phyloP scores from a whole-genome alignment of 495 filamentous ascomycete genomes.

The Xylaria intraflava region DNA sequence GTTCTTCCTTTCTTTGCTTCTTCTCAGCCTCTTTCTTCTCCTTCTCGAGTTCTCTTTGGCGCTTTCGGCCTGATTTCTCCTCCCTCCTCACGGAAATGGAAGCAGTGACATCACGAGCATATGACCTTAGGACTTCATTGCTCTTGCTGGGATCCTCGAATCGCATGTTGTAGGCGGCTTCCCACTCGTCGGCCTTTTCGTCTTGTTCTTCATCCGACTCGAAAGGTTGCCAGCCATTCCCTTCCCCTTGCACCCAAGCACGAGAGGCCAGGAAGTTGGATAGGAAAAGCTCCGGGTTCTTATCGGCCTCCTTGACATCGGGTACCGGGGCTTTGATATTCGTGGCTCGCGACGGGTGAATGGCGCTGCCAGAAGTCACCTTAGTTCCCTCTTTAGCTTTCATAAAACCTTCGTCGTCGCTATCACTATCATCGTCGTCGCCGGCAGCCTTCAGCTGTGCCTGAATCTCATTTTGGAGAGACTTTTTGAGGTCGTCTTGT shows the following conservation, averaged over 20 bases:
- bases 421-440: slow-evolving; percentile 51
- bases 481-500: slow-evolving; percentile 71
- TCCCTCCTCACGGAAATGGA: slow-evolving; percentile 78
- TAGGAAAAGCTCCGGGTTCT: slow-evolving; percentile 83
- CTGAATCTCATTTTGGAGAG: slow-evolving; percentile 74
- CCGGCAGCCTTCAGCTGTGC: slow-evolving; percentile 44
- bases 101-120: slow-evolving; percentile 76
- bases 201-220: slow-evolving; percentile 90
- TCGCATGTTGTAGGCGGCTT: slow-evolving; percentile 91
- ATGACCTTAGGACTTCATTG: slow-evolving; percentile 78
- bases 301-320: slow-evolving; percentile 74
- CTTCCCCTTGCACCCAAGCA: slow-evolving; percentile 70
- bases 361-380: slow-evolving; percentile 21
- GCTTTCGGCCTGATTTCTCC: slow-evolving; percentile 67
- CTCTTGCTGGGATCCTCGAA: slow-evolving; percentile 85
- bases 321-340: slow-evolving; percentile 46
- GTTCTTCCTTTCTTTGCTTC: slow-evolving; percentile 67
- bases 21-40: slow-evolving; percentile 73
- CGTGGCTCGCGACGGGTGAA: slow-evolving; percentile 42
- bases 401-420: slow-evolving; percentile 65
- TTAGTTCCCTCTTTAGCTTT: slow-evolving; percentile 32
- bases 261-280: slow-evolving; percentile 83
- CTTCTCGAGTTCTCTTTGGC: slow-evolving; percentile 66
- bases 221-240: slow-evolving; percentile 60
- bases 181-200: slow-evolving; percentile 73